phyloP scores from a whole-genome alignment of 192 early-diverging fungal genomes.

The Backusella westeae region DNA sequence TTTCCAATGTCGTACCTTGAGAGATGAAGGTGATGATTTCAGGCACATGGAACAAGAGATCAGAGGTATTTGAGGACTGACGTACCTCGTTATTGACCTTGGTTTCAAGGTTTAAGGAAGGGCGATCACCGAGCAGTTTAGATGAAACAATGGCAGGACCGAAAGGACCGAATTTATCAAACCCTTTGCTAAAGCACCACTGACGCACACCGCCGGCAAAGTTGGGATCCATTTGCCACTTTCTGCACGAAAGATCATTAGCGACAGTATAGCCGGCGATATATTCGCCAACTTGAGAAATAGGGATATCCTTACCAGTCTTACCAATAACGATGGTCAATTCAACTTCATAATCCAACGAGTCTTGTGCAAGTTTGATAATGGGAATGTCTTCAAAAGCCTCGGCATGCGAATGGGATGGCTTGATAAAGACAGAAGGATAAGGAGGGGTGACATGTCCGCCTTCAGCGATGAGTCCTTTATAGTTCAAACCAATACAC shows the following conservation, averaged over 20 bases:
- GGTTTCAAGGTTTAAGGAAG: not conserved
- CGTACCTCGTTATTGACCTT: slow-evolving; percentile 64
- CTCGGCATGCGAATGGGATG: slow-evolving; percentile 38
- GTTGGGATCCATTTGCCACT: slow-evolving; percentile 46
- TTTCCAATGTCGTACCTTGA: slow-evolving; percentile 82
- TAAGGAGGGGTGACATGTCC: slow-evolving; percentile 41
- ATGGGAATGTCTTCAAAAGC: slow-evolving; percentile 45
- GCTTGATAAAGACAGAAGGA: slow-evolving; percentile 62
- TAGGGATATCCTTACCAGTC: slow-evolving; percentile 70
- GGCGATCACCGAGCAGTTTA: not conserved
- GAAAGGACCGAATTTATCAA: slow-evolving; percentile 18
- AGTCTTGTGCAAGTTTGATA: slow-evolving; percentile 42
- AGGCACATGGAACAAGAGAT: slow-evolving; percentile 56
- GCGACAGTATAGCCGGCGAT: slow-evolving; percentile 64
- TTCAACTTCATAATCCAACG: slow-evolving; percentile 62
- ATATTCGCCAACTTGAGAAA: slow-evolving; percentile 57
- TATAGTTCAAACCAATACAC: slow-evolving; percentile 63
- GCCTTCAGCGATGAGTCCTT: slow-evolving; percentile 51
- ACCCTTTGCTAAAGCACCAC: slow-evolving; percentile 20
- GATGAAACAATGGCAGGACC: slow-evolving; percentile 42
- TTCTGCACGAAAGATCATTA: slow-evolving; percentile 54
- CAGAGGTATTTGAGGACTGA: slow-evolving; percentile 76
- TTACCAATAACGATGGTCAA: slow-evolving; percentile 90
- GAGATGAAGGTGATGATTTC: slow-evolving; percentile 74
- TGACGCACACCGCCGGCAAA: slow-evolving; percentile 8